phyloP scores from a whole-genome alignment of 129 eudicot species.

The Helichrysum umbraculigerum region DNA sequence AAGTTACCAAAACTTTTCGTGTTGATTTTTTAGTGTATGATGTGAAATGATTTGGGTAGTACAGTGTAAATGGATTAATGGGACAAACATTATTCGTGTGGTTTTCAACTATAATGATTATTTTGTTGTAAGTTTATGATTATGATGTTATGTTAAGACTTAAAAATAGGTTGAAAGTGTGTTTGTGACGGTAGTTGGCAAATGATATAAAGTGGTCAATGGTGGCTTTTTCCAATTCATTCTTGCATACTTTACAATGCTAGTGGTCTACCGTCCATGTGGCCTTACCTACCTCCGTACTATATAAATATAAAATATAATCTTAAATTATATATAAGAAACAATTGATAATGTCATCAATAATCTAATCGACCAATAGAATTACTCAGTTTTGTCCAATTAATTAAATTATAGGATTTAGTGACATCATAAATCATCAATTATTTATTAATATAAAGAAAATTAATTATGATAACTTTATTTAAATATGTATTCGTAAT shows the following conservation, averaged over 20 bases:
- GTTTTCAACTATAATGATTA: background rate
- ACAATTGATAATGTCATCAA: too few relatives aligned
- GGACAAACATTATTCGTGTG: background rate
- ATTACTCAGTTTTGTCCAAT: too few relatives aligned
- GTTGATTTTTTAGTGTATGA: background rate
- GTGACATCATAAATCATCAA: too few relatives aligned
- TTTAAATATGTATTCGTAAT: too few relatives aligned
- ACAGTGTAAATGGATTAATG: background rate
- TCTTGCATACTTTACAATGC: background rate
- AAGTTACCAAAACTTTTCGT: background rate
- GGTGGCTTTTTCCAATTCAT: slow-evolving; percentile 5
- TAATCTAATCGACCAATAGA: too few relatives aligned
- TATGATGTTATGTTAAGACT: background rate
- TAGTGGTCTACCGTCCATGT: background rate
- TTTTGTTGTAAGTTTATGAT: background rate
- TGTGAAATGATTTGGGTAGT: background rate
- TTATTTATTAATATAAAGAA: too few relatives aligned
- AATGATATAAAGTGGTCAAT: background rate
- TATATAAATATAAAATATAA: background rate
- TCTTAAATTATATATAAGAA: too few relatives aligned
- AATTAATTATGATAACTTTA: too few relatives aligned
- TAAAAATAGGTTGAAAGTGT: background rate
- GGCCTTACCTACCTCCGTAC: slow-evolving; percentile 19
- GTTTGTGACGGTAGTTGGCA: slow-evolving; percentile 13
- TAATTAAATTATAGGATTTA: too few relatives aligned